phyloP scores from a whole-genome alignment of 192 early-diverging fungal genomes.

The Kickxella alabastrina region DNA sequence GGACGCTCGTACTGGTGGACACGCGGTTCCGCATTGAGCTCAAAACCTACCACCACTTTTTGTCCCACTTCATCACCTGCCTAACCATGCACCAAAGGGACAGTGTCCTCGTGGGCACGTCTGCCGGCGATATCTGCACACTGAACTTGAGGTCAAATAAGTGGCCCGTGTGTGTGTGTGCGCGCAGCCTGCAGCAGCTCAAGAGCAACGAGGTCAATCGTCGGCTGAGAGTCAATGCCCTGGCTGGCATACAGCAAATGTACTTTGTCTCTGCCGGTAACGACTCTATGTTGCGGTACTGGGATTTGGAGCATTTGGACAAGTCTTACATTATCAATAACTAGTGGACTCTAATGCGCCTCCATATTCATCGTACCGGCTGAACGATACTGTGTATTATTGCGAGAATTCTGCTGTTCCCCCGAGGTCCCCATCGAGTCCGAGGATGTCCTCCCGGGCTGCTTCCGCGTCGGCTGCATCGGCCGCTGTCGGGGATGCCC shows the following conservation, averaged over 20 bases:
- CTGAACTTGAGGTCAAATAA: constrained; percentile 35
- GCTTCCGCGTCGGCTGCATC: constrained; percentile 2
- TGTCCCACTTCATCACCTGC: constrained; percentile 23
- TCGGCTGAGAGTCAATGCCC: constrained; percentile 57
- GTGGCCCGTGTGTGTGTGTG: constrained; percentile 47
- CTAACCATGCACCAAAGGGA: constrained; percentile 14
- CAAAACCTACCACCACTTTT: constrained; percentile 26
- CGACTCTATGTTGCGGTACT: constrained; percentile 85
- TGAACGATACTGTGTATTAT: constrained; percentile 44
- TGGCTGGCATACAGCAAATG: constrained; percentile 55
- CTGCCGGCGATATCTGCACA: constrained; percentile 30
- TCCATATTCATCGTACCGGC: constrained; percentile 40
- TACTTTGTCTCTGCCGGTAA: constrained; percentile 76
- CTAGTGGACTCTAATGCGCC: constrained; percentile 19
- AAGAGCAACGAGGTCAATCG: constrained; percentile 55
- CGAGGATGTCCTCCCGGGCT: background rate
- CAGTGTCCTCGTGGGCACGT: constrained; percentile 28
- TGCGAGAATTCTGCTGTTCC: constrained; percentile 30
- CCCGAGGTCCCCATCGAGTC: constrained; percentile 15
- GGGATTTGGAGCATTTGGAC: constrained; percentile 67
- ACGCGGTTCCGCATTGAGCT: constrained; percentile 38
- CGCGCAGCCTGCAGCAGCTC: constrained; percentile 57
- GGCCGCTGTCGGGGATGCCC: constrained; percentile 1
- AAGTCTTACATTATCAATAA: constrained; percentile 69
- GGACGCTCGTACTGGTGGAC: constrained; percentile 29